Evolutionary conservation across 2,329 filamentous ascomycete genomes (phyloP), one percentile per base, ranked within the genome.

Genomic region (Fusarium xyrophilum): DNA sequence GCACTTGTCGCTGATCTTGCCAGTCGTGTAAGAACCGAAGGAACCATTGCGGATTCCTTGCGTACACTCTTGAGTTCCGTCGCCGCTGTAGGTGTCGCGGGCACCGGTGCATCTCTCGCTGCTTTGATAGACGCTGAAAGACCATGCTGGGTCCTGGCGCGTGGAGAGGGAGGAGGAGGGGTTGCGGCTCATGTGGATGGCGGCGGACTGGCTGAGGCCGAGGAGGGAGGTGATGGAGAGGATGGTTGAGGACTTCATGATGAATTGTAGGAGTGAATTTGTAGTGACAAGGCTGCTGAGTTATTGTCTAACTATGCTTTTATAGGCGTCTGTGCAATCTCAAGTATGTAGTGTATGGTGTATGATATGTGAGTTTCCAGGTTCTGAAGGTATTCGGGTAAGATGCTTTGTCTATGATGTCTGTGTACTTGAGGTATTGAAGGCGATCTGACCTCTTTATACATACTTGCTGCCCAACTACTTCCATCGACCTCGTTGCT

Each of bases 401-500:
- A 10, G 3, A 4, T 48, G 9, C 1, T 46, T 12, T 15, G 2
- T 47, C 3, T 17, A 5, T 10, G 5, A 2, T 23, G 5, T 21
- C 11, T 21, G 5, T 3, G 1, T n/a, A n/a, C 3, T 9, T 3
- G 1, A 2, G 6, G 5, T 13, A 5, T 23, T 17, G 7, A 13
- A 13, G 43, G 4, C 10, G 4, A 10, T 17, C 5, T 19, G 3
- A 7, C n/a, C 11, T 33, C 15, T 19, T 10, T 33, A 33, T 13
- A 25, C 30, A 6, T 32, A 14, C 30, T 14, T 32, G 7, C 6
- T 6, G 2, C 12, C 3, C 1, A 6, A 1, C 6, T 8, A 11
- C 7, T 1, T 8, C 5, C 2, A 19, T 25, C 3, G 2, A 1
- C 21, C 2, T 27, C 2, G 6, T 3, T 25, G 0, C 11, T 25